A percentile compares a stretch with the other conserved stretches of the same genome.
phyloP scores from a whole-genome alignment of 1,284 basidiomycete species.

The Trametes sp. region DNA sequence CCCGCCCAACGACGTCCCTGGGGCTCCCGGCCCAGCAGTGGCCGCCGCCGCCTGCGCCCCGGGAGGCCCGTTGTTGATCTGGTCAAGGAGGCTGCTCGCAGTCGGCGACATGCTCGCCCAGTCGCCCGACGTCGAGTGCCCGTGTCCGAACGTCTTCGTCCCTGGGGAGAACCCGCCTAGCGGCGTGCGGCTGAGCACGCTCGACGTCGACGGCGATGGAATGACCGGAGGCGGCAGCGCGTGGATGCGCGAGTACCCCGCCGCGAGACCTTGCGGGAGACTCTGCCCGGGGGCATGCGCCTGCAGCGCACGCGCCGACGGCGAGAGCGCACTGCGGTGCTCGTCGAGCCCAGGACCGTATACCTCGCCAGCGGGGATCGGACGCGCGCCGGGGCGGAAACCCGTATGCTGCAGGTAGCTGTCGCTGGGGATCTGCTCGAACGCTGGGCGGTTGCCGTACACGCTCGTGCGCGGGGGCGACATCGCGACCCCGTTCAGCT shows the following conservation, averaged over 20 bases:
- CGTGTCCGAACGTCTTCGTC: constrained; percentile 38
- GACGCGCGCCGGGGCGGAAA: constrained; percentile 39
- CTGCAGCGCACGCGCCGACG: constrained; percentile 73
- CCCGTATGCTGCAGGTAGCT: constrained; percentile 32
- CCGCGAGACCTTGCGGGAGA: constrained; percentile 87
- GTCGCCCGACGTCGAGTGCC: constrained; percentile 38
- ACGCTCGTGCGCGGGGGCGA: constrained; percentile 39
- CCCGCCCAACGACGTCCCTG: constrained; percentile 32
- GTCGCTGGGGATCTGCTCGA: constrained; percentile 42
- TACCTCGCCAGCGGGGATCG: constrained; percentile 37
- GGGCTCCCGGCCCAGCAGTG: neutral
- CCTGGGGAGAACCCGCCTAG: constrained; percentile 36
- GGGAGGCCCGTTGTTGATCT: constrained; percentile 33
- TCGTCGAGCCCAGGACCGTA: constrained; percentile 41
- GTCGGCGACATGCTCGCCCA: constrained; percentile 44
- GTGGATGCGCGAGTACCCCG: constrained; percentile 86
- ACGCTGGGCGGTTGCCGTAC: constrained; percentile 39
- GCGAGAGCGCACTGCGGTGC: constrained; percentile 55
- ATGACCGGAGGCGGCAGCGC: constrained; percentile 62
- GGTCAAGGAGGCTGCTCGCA: constrained; percentile 40
- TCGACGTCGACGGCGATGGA: constrained; percentile 50
- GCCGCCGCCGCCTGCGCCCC: neutral
- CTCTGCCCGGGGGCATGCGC: constrained; percentile 86
- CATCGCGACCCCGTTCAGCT: constrained; percentile 38
- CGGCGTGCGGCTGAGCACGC: constrained; percentile 40